phyloP scores from a whole-genome alignment of 805 yeast species.

The Metschnikowia chrysomelidarum region DNA sequence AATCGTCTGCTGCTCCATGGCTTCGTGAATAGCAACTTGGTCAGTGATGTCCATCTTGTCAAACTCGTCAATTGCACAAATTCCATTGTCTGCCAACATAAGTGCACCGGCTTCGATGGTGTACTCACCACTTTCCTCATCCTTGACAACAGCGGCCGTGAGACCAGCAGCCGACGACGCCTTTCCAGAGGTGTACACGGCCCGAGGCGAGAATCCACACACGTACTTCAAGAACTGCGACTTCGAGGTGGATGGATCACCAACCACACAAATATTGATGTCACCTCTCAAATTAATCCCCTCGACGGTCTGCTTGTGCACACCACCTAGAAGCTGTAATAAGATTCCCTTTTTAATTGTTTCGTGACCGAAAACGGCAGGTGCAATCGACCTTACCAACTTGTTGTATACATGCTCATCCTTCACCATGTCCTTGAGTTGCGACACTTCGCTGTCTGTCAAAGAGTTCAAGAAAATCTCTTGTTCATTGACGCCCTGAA shows the following conservation, averaged over 20 bases:
- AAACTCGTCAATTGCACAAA: slow-evolving; percentile 97
- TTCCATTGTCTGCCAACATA: slow-evolving; percentile 97
- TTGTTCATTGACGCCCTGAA: slow-evolving; percentile 65
- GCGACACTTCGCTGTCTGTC: slow-evolving; percentile 78
- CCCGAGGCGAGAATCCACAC: slow-evolving; percentile 85
- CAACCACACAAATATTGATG: slow-evolving; percentile 92
- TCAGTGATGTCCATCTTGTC: slow-evolving; percentile 96
- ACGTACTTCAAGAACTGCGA: slow-evolving; percentile 95
- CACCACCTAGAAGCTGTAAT: slow-evolving; percentile 90
- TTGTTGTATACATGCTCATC: slow-evolving; percentile 83
- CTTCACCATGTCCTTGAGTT: slow-evolving; percentile 85
- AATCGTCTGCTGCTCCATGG: slow-evolving; percentile 99
- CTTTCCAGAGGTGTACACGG: slow-evolving; percentile 96
- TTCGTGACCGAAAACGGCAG: slow-evolving; percentile 96
- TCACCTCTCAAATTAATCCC: slow-evolving; percentile 96
- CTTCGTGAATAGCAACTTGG: slow-evolving; percentile 98
- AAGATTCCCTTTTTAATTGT: slow-evolving; percentile 88
- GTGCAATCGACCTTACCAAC: slow-evolving; percentile 85
- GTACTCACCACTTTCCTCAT: slow-evolving; percentile 95
- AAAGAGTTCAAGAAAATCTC: slow-evolving; percentile 75
- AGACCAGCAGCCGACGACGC: slow-evolving; percentile 99
- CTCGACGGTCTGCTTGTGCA: slow-evolving; percentile 88
- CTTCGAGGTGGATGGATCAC: slow-evolving; percentile 97
- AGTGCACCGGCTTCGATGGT: slow-evolving; percentile 98
- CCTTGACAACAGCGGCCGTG: slow-evolving; percentile 96